A percentile compares a stretch with the other conserved stretches of the same genome.
Evolutionary conservation across 2,329 filamentous ascomycete species (phyloP).

Genomic region (Claviceps quebecensis): DNA sequence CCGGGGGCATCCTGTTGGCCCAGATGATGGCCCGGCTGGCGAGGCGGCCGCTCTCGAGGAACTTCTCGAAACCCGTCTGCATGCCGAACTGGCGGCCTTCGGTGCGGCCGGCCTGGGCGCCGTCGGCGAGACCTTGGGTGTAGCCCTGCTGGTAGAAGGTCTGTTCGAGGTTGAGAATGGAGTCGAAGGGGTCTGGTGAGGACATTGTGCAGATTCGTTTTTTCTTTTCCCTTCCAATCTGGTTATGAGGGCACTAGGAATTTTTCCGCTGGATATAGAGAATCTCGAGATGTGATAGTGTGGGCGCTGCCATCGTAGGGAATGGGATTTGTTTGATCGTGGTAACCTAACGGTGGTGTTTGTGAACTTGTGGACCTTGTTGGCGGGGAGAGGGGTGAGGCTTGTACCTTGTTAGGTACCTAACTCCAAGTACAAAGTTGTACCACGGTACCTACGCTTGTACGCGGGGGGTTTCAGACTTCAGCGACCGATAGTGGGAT

Average conservation of each 20-base stretch:
- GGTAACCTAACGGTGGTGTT: too few relatives aligned
- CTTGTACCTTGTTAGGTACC: too few relatives aligned
- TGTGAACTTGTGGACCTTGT: too few relatives aligned
- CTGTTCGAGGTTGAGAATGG: constrained; percentile 46
- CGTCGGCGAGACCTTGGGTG: constrained; percentile 59
- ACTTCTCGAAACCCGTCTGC: constrained; percentile 89
- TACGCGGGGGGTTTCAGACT: too few relatives aligned
- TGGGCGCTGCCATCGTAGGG: too few relatives aligned
- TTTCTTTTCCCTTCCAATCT: neutral
- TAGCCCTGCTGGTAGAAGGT: constrained; percentile 75
- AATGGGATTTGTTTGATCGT: too few relatives aligned
- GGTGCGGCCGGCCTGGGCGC: constrained; percentile 60
- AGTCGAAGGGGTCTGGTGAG: constrained; percentile 36
- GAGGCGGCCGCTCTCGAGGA: constrained; percentile 62
- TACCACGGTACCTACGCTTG: too few relatives aligned
- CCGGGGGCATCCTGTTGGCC: constrained; percentile 49
- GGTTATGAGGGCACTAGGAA: neutral
- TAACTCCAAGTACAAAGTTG: too few relatives aligned
- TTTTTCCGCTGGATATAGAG: neutral
- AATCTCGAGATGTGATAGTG: too few relatives aligned
- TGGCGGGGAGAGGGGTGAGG: too few relatives aligned
- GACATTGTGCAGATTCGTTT: constrained; percentile 9
- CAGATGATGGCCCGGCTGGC: constrained; percentile 73
- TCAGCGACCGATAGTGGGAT: too few relatives aligned
- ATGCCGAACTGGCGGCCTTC: constrained; percentile 87